phyloP scores from a whole-genome alignment of 805 yeast genomes.

The Candida maris region DNA sequence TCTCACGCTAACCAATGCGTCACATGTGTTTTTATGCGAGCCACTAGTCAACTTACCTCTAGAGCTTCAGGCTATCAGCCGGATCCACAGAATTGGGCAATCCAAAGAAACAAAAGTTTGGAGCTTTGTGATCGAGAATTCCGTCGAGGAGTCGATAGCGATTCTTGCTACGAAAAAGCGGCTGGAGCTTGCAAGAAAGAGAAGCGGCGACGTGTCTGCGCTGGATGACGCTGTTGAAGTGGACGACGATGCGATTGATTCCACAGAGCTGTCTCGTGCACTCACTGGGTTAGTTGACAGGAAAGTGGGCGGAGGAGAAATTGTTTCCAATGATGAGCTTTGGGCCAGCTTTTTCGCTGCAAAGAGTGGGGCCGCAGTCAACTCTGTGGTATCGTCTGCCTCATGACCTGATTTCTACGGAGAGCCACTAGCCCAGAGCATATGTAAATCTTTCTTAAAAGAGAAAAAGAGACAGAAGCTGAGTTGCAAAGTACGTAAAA shows the following conservation, averaged over 20 bases:
- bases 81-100: slow-evolving; percentile 94
- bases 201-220: slow-evolving; percentile 13
- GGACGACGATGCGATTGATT: slow-evolving; percentile 45
- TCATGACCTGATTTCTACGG: too few species aligned
- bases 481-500: slow-evolving; percentile 22
- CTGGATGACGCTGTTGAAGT: slow-evolving; percentile 17
- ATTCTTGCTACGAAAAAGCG: slow-evolving; percentile 63
- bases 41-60: slow-evolving; percentile 85
- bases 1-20: slow-evolving; percentile 84
- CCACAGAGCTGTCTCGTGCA: slow-evolving; percentile 51
- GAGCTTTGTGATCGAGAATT: slow-evolving; percentile 79
- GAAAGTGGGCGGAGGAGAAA: slow-evolving; percentile 51
- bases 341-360: slow-evolving; percentile 59
- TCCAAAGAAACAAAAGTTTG: slow-evolving; percentile 77
- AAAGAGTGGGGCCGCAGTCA: slow-evolving; percentile 22
- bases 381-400: slow-evolving; percentile 7
- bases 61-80: slow-evolving; percentile 87
- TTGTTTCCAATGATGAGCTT: slow-evolving; percentile 53
- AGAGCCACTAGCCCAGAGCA: too few species aligned
- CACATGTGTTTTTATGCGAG: slow-evolving; percentile 88
- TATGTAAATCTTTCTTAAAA: too few species aligned
- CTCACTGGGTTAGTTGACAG: slow-evolving; percentile 47
- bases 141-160: slow-evolving; percentile 87
- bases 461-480: background rate
- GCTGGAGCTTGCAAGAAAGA: slow-evolving; percentile 36